Conservation (phyloP, 257 asterid genomes). For the Lycium ferocissimum region DNA sequence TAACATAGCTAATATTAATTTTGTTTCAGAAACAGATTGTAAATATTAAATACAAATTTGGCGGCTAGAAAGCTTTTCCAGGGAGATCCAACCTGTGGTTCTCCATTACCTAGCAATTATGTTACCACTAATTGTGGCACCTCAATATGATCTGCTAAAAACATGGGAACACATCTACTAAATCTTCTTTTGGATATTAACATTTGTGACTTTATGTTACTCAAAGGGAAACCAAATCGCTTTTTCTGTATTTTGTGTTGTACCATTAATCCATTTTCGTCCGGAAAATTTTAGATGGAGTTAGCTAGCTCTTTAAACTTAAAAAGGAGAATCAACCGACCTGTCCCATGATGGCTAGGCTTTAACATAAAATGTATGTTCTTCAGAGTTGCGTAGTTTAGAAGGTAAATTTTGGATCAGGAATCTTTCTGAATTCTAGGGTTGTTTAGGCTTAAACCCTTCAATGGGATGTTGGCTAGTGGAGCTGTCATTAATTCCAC, state of each 20-base stretch:
- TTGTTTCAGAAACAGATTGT: background rate
- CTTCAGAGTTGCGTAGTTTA: background rate
- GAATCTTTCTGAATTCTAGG: too few species aligned
- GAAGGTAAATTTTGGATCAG: background rate
- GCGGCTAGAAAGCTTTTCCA: background rate
- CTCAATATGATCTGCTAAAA: constrained; percentile 25
- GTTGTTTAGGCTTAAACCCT: background rate
- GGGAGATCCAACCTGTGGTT: constrained; percentile 3
- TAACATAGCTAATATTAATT: background rate
- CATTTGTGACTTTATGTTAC: constrained; percentile 21
- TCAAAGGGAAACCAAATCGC: background rate
- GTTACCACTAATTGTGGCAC: constrained; percentile 6
- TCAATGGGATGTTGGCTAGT: constrained; percentile 21
- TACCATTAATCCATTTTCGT: constrained; percentile 21
- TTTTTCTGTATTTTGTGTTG: constrained; percentile 7
- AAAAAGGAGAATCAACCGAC: background rate
- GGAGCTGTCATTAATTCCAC: background rate
- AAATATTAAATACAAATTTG: background rate
- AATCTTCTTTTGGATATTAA: background rate
- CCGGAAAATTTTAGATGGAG: background rate
- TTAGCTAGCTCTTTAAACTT: background rate
- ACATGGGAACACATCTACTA: background rate
- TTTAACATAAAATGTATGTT: constrained; percentile 6
- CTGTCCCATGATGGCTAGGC: constrained; percentile 18
- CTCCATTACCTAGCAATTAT: constrained; percentile 10